Evolutionary conservation across 345 rosid species (phyloP), one percentile per base, ranked within the genome.

Genomic region (Syzygium aromaticum): DNA sequence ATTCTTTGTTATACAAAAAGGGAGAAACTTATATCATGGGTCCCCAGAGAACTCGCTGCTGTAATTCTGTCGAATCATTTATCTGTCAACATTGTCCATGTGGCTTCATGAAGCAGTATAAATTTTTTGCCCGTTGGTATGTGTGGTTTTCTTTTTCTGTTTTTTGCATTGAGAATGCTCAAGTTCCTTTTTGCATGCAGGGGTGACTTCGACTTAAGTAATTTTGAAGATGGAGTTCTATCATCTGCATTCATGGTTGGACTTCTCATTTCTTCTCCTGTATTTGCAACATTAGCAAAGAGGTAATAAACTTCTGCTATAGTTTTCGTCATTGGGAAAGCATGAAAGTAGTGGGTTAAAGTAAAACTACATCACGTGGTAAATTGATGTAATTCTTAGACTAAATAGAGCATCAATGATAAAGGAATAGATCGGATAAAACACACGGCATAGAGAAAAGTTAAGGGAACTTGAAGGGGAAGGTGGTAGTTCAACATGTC

Each of bases 211-310:
- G 89, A 93, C 90, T 91, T 97, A 88, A 94, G 87, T 92, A 95
- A 97, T 90, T 97, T 97, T 84, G 93, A 97, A 90, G 99, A 97
- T 90, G 99, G 99, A 90, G 86, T 92, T 88, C 89, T 96, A 52
- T 96, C 99, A 86, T 97, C 99, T 87, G 99, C 98, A 89, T 97
- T 96, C 91, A 94, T 97, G 99, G 99, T 97, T 90, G 99, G 99
- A 73, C 96, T 97, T 90, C 97, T 97, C 84, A 91, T 95, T 86
- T 94, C 98, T 83, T 95, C 98, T 93, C 99, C 99, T 54, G 91
- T 95, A 87, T 97, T 97, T 95, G 99, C 99, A 85, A 92, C 98
- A 21, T 78, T 94, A 86, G 95, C 99, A 56, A 97, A 95, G 91
- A 95, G 97, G 99, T 96, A 89, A 85, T 78, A 56, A 46, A 54